Evolutionary conservation across 2,329 filamentous ascomycete genomes (phyloP).

Genomic region (Paramyrothecium roridum): DNA sequence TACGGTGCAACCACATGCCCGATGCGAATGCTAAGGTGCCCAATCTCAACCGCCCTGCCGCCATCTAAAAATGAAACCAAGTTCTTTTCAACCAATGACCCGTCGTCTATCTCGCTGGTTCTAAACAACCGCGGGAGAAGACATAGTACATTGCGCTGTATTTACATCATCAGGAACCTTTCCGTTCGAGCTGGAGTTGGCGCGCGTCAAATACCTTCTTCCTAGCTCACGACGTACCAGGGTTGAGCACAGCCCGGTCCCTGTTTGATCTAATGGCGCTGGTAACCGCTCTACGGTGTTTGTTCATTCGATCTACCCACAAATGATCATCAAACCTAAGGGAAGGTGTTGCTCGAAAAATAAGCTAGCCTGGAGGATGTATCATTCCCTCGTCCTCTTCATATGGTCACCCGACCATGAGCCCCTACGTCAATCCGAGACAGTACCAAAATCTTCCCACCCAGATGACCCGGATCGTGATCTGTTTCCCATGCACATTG

Average conservation of each 20-base stretch:
- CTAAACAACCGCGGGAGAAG: too few species aligned
- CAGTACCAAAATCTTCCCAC: not conserved
- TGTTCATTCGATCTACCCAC: not conserved
- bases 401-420: not conserved
- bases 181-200: not conserved
- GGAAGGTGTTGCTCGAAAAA: not conserved
- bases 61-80: not conserved
- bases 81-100: too few species aligned
- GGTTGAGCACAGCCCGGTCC: not conserved
- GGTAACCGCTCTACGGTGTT: not conserved
- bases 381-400: not conserved
- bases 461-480: not conserved
- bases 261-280: not conserved
- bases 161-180: too few species aligned
- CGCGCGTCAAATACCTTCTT: not conserved
- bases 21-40: not conserved
- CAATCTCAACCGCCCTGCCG: not conserved
- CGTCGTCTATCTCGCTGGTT: too few species aligned
- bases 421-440: not conserved
- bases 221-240: too few species aligned
- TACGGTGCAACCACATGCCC: not conserved
- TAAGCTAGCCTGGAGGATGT: not conserved
- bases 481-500: not conserved
- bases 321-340: not conserved
- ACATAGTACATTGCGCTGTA: too few species aligned